A percentile compares a stretch with the other conserved stretches of the same genome.
Evolutionary conservation across 2,329 filamentous ascomycete species (phyloP).

Genomic region (Lasiodiplodia sp.): DNA sequence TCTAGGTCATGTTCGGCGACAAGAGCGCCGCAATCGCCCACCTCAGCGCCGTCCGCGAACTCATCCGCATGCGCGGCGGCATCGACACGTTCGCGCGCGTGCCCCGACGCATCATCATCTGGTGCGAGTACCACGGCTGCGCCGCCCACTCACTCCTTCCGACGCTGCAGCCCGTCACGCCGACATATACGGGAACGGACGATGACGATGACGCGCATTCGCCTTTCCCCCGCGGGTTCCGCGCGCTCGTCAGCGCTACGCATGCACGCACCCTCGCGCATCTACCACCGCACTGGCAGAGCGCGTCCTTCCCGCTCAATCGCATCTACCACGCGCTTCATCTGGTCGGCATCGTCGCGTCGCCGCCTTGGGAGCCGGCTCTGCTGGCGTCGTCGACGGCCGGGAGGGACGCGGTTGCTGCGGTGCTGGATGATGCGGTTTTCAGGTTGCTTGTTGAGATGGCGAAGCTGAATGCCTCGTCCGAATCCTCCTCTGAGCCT

Average conservation of each 20-base stretch:
- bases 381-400: background rate
- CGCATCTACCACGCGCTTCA: background rate
- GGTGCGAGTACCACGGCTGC: background rate
- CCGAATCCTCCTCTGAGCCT: too few relatives aligned
- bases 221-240: background rate
- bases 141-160: background rate
- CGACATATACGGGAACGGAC: background rate
- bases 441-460: background rate
- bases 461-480: background rate
- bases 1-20: background rate
- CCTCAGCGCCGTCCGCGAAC: background rate
- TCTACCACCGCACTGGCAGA: background rate
- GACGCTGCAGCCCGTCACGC: background rate
- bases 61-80: background rate
- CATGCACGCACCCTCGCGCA: background rate
- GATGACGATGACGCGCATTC: background rate
- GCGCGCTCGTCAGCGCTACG: background rate
- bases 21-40: background rate
- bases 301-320: background rate
- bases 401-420: background rate
- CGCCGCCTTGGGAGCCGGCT: background rate
- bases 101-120: background rate
- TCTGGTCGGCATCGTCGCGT: background rate
- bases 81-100: background rate
- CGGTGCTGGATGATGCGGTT: background rate